Conservation (phyloP, 2,329 filamentous ascomycete species). For the Fusarium sp. region DNA sequence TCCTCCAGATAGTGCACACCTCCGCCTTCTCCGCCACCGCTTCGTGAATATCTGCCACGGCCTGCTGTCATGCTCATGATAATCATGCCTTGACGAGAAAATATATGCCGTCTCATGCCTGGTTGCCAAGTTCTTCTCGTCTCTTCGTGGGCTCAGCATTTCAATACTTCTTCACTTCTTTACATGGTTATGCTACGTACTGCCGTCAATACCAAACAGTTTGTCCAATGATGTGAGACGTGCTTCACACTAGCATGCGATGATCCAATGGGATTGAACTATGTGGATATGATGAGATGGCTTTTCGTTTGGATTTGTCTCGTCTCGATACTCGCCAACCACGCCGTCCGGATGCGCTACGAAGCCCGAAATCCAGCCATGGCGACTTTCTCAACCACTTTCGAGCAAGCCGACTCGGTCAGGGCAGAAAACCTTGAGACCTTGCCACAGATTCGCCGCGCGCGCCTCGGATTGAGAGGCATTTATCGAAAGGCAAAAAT, state of each 20-base stretch:
- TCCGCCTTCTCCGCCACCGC: constrained; percentile 45
- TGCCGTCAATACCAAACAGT: constrained; percentile 7
- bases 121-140: constrained; percentile 2
- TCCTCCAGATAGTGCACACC: constrained; percentile 37
- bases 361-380: constrained; percentile 26
- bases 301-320: constrained; percentile 33
- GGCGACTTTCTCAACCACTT: constrained; percentile 23
- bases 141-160: constrained; percentile 12
- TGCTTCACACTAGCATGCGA: constrained; percentile 9
- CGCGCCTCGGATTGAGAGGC: constrained; percentile 18
- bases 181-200: constrained; percentile 1
- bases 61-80: constrained; percentile 30
- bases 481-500: constrained; percentile 20
- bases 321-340: constrained; percentile 27
- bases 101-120: constrained; percentile 15
- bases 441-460: constrained; percentile 23
- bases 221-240: constrained; percentile 28
- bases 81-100: constrained; percentile 15
- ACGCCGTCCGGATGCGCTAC: constrained; percentile 15
- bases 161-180: constrained; percentile 19
- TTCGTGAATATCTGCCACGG: constrained; percentile 31
- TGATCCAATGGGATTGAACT: constrained; percentile 12
- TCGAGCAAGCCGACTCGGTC: not conserved
- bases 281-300: constrained; percentile 35
- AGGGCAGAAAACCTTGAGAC: constrained; percentile 15